phyloP scores from a whole-genome alignment of 1,284 basidiomycete species.

The Tylopilus orsonianus region DNA sequence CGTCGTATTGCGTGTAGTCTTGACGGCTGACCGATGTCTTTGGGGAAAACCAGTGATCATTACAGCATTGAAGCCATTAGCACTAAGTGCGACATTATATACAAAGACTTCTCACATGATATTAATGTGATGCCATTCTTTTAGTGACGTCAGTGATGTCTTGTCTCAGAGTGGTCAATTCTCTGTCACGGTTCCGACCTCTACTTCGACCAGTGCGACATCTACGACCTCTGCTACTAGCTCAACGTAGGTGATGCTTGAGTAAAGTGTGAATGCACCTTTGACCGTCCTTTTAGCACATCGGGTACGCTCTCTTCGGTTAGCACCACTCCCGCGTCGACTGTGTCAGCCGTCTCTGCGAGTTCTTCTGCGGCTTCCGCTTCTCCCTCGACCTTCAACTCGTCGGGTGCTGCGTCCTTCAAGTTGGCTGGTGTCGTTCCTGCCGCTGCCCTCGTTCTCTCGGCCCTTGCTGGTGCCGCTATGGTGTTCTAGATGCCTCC shows the following conservation, averaged over 20 bases:
- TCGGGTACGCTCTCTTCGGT: background rate
- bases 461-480: slow-evolving; percentile 43
- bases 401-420: slow-evolving; percentile 23
- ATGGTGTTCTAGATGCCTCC: slow-evolving; percentile 38
- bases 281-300: slow-evolving; percentile 11
- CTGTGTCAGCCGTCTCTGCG: background rate
- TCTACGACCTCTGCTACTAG: slow-evolving; percentile 13
- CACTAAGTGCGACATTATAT: slow-evolving; percentile 32
- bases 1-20: slow-evolving; percentile 17
- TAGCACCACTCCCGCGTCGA: background rate
- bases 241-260: slow-evolving; percentile 11
- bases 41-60: slow-evolving; percentile 37
- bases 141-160: slow-evolving; percentile 49
- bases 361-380: slow-evolving; percentile 16
- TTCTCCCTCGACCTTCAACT: slow-evolving; percentile 26
- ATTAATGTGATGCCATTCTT: background rate
- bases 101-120: background rate
- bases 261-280: accelerated
- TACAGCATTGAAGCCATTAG: slow-evolving; percentile 57
- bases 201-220: slow-evolving; percentile 19
- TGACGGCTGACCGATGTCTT: slow-evolving; percentile 4
- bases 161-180: slow-evolving; percentile 46
- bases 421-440: slow-evolving; percentile 32
- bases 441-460: slow-evolving; percentile 39
- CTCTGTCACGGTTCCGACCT: slow-evolving; percentile 37